These are phyloP conservation scores for Mycena epipterygia DNA, from an alignment of 768 basidiomycete species.

Conservation along the genomic window DNA sequence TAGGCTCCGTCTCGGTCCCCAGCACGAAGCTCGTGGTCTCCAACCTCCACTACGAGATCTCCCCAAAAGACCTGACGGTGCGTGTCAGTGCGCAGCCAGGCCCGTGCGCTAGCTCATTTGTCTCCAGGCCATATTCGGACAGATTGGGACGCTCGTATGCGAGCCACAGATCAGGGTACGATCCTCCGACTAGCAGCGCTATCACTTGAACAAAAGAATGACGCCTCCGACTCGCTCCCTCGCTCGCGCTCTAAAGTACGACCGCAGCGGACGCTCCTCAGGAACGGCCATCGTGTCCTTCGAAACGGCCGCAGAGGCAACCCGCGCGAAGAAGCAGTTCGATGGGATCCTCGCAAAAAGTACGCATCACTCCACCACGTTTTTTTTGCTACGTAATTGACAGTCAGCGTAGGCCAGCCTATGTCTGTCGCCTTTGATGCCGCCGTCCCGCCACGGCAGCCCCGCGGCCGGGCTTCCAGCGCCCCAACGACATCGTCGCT, in stretches of 20 bases:
- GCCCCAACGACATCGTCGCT: constrained; percentile 71
- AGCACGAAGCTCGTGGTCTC: constrained; percentile 81
- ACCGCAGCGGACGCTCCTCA: constrained; percentile 93
- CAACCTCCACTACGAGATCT: constrained; percentile 94
- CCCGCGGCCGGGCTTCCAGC: constrained; percentile 62
- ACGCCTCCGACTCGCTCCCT: constrained; percentile 42
- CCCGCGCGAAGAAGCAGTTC: constrained; percentile 85
- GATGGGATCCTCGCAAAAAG: constrained; percentile 93
- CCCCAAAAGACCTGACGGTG: constrained; percentile 89
- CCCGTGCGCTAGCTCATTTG: constrained; percentile 8
- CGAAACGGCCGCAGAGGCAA: constrained; percentile 84
- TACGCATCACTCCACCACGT: constrained; percentile 46
- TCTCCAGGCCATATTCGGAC: constrained; percentile 86
- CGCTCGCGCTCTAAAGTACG: constrained; percentile 76
- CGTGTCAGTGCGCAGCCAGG: constrained; percentile 40
- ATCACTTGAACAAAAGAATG: constrained; percentile 62
- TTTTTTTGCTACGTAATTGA: constrained; percentile 26
- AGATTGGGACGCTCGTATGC: constrained; percentile 92
- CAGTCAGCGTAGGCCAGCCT: constrained; percentile 72
- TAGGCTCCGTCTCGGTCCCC: constrained; percentile 44
- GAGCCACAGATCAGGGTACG: constrained; percentile 97
- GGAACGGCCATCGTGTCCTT: constrained; percentile 87
- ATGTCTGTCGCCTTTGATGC: constrained; percentile 79
- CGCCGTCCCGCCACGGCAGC: no score
- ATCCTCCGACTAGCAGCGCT: constrained; percentile 67